Evolutionary conservation across 805 yeast species (phyloP), one percentile per base, ranked within the genome.

Genomic region (Candida montana): DNA sequence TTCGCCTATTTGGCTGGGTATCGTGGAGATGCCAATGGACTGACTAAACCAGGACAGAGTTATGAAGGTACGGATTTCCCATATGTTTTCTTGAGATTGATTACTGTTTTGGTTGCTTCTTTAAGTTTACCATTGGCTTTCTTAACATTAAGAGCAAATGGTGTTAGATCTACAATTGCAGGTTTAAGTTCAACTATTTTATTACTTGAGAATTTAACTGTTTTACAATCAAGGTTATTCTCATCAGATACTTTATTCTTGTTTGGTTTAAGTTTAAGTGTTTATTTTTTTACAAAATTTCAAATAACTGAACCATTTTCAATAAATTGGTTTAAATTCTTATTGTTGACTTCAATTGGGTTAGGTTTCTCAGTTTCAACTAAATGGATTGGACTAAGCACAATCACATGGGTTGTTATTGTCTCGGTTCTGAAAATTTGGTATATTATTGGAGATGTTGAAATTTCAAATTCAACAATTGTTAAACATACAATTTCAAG

Each of bases 361-460:
- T 65, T 75, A 51, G 95, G 76, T 13, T 72, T 69, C 35, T 60
- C 80, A 1, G 59, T 79, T 2, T 73, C 89, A 7, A 72, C 83
- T 4, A 85, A 86, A 55, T 75, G 79, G 72, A 72, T 83, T 5
- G 97, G 95, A 0, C 39, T 80, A 18, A 75, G 77, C 53, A 82
- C 91, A 0, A 61, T 78, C 42, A 62, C 62, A 0, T 88, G 95
- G 95, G 62, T 84, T 11, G 72, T 79, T 2, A 5, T 65, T 0
- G 53, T 78, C 35, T 62, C 65, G 2, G 45, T 74, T 3, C 39
- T 71, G 2, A 64, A 68, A 44, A 59, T 82, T 34, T 89, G 96
- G 96, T 58, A 60, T 46, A 53, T 76, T 11, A 57, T 83, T 30
- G 95, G 93, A 12, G 96, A 91, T 59, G 58, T 83, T 26, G 60